Conservation (phyloP, 2,329 filamentous ascomycete genomes). For the Paecilomyces dactylethromorphus region DNA sequence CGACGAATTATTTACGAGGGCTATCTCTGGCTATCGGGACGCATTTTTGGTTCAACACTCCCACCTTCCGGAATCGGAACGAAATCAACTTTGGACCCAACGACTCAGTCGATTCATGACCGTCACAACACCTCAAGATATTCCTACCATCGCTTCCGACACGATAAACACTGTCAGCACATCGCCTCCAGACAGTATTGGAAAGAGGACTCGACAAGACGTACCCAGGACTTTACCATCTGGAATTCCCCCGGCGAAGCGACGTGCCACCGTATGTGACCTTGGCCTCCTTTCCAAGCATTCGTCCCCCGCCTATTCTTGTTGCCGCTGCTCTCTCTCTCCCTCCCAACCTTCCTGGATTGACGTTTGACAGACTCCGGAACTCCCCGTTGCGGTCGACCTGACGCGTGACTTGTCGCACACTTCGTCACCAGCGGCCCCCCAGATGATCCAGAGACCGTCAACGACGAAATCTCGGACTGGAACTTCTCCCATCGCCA, state of each 20-base stretch:
- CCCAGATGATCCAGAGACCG: conserved; percentile 15
- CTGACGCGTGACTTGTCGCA: conserved; percentile 25
- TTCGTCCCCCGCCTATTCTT: conserved; percentile 12
- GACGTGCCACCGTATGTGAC: conserved; percentile 41
- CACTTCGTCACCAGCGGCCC: conserved; percentile 19
- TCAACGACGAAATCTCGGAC: conserved; percentile 21
- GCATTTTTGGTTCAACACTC: conserved; percentile 35
- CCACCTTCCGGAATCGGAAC: conserved; percentile 35
- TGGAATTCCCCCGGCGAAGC: conserved; percentile 34
- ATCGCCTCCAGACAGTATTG: conserved; percentile 24
- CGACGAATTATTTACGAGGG: conserved; percentile 33
- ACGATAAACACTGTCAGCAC: conserved; percentile 7
- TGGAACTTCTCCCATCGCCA: conserved; percentile 17
- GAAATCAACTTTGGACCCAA: conserved; percentile 34
- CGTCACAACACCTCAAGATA: background rate
- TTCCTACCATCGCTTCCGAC: conserved; percentile 5
- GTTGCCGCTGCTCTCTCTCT: conserved; percentile 13
- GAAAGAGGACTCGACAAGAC: conserved; percentile 38
- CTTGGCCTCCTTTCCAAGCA: conserved; percentile 22
- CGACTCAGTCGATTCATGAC: conserved; percentile 33
- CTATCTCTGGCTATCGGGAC: conserved; percentile 35
- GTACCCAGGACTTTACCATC: conserved; percentile 33
- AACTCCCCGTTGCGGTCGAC: conserved; percentile 24
- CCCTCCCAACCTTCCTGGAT: conserved; percentile 28
- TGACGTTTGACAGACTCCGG: conserved; percentile 38